phyloP scores from a whole-genome alignment of 2,329 filamentous ascomycete genomes.

The Sporothrix sp. region DNA sequence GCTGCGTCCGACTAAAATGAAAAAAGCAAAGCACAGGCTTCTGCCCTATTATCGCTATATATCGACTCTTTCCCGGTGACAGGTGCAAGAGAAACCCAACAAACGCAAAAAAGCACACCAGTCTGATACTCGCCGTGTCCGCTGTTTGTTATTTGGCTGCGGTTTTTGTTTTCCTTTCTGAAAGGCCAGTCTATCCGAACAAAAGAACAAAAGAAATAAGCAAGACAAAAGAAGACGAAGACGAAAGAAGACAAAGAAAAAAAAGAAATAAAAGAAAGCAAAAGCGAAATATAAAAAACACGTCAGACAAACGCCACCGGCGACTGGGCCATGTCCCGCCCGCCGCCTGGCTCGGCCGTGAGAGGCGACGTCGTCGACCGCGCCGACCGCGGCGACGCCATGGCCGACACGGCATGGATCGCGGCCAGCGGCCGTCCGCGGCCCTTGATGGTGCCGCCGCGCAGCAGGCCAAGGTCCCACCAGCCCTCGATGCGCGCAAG shows the following conservation, averaged over 20 bases:
- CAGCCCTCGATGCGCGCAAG: conserved; percentile 41
- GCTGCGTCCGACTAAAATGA: no score
- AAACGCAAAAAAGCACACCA: no score
- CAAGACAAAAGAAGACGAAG: not conserved
- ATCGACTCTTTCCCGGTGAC: no score
- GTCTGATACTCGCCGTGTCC: no score
- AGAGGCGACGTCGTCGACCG: not conserved
- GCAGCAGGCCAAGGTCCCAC: conserved; percentile 43
- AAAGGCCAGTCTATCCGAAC: not conserved
- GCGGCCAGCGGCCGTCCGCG: conserved; percentile 12
- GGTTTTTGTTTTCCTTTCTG: not conserved
- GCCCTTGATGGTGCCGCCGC: conserved; percentile 28
- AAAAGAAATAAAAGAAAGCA: no score
- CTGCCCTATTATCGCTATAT: not conserved
- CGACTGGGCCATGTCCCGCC: not conserved
- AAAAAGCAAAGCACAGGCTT: not conserved
- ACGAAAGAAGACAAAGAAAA: not conserved
- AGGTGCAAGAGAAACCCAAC: no score
- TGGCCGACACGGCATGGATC: not conserved
- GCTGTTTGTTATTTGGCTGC: not conserved
- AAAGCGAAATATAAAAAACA: not conserved
- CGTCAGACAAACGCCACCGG: conserved; percentile 4
- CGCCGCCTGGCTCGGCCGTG: not conserved
- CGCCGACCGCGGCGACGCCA: not conserved
- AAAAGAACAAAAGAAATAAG: not conserved